These are phyloP conservation scores for Rostrohypoxylon terebratum DNA, from an alignment of 495 filamentous ascomycete genomes.

Conservation along the genomic window DNA sequence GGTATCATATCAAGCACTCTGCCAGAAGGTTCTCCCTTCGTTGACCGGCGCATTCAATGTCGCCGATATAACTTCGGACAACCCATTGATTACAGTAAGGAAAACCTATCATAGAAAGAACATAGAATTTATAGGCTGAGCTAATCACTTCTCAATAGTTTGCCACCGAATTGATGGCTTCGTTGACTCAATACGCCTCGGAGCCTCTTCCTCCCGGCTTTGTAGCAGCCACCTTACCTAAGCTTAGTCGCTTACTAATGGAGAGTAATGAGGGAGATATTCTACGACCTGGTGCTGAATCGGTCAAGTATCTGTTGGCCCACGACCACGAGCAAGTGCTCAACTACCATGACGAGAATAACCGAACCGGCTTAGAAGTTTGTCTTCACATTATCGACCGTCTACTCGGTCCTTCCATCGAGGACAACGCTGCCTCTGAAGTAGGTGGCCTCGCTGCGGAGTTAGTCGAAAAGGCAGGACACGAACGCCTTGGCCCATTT, in stretches of 20 bases:
- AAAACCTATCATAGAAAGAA: not conserved
- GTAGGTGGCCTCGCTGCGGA: conserved; percentile 95
- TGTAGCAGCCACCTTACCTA: conserved; percentile 85
- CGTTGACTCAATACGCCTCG: conserved; percentile 82
- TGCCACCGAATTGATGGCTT: conserved; percentile 82
- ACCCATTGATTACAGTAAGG: conserved; percentile 77
- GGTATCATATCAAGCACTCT: conserved; percentile 80
- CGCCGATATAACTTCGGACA: conserved; percentile 83
- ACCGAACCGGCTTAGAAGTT: conserved; percentile 87
- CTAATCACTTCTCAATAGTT: conserved; percentile 61
- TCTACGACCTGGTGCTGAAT: conserved; percentile 84
- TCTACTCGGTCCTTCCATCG: conserved; percentile 81
- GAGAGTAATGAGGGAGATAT: conserved; percentile 84
- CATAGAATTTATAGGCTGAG: not conserved
- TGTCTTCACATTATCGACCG: conserved; percentile 92
- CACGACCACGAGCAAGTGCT: conserved; percentile 91
- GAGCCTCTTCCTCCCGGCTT: conserved; percentile 89
- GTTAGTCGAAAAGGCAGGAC: conserved; percentile 91
- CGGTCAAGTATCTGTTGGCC: conserved; percentile 85
- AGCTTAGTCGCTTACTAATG: conserved; percentile 83
- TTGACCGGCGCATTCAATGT: conserved; percentile 90
- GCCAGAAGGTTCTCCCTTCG: conserved; percentile 86
- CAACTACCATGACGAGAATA: conserved; percentile 78
- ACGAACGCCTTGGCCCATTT: conserved; percentile 88
- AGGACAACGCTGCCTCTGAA: conserved; percentile 93